Evolutionary conservation across 2,329 filamentous ascomycete genomes (phyloP), one percentile per base, ranked within the genome.

Genomic region (Neonectria punicea): DNA sequence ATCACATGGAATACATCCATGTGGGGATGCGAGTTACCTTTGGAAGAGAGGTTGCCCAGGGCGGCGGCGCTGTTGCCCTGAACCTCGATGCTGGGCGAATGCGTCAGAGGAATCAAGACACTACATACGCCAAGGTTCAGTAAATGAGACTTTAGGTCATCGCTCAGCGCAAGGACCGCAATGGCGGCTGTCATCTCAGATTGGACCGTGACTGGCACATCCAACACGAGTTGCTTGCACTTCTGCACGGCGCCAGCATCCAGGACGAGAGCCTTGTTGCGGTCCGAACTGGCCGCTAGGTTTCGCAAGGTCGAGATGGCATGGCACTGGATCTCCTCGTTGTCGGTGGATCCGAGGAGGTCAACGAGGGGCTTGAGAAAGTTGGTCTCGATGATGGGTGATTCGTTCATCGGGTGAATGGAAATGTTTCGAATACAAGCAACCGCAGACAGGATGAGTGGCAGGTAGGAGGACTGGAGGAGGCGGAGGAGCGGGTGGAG

Each of bases 121-220:
- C 98, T 96, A 76, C 98, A 98, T 1, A 99, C 95, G 22, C 95
- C 96, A 2, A 98, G 86, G 66, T 93, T 94, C 59, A 99, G 83
- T 13, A 99, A 86, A 76, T 97, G 93, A 5, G 92, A 89, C 82
- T 99, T 99, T 63, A 99, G 87, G 69, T 99, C 96, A 74, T 99
- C 96, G 73, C 95, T 98, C 56, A 99, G 83, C 18, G 96, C 96
- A 68, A 99, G 86, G 14, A 99, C 96, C 41, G 96, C 96, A 80
- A 99, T 98, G 1, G 96, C 96, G n/a, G 96, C 96, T 5, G 96
- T 99, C 96, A 99, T 99, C 80, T 99, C 96, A 2, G 94, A 98
- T 78, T 99, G 96, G 2, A 99, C 96, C 43, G 93, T 95, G 53
- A 98, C 87, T 0, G 96, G 94, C 3, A 98, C 96, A 61, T 97